phyloP scores from a whole-genome alignment of 192 early-diverging fungal species.

The Chytriomyces confervae region DNA sequence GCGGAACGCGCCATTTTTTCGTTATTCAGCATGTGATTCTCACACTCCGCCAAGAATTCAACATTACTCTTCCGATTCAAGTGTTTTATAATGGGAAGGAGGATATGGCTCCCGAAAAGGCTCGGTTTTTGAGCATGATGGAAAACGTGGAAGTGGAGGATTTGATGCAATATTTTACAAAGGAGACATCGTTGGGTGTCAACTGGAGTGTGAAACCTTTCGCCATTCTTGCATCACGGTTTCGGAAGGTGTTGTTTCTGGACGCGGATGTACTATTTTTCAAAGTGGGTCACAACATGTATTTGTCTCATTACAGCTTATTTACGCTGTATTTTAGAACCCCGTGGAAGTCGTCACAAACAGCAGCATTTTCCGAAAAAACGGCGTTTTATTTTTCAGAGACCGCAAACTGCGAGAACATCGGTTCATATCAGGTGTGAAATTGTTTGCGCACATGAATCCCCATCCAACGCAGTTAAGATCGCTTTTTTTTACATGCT shows the following conservation, averaged over 20 bases:
- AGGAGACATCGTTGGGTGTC: neutral
- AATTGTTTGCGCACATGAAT: neutral
- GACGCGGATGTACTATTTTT: constrained; percentile 24
- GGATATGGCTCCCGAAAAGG: neutral
- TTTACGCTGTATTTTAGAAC: neutral
- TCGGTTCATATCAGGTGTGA: neutral
- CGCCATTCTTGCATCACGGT: constrained; percentile 8
- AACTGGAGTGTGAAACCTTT: neutral
- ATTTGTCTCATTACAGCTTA: no score
- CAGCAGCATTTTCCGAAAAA: neutral
- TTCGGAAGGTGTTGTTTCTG: constrained; percentile 17
- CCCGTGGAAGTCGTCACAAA: neutral
- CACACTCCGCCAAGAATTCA: constrained; percentile 10
- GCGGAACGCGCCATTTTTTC: constrained; percentile 4
- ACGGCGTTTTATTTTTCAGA: constrained; percentile 6
- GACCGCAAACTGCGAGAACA: neutral
- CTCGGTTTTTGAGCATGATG: neutral
- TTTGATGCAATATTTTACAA: neutral
- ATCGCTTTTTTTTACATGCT: neutral
- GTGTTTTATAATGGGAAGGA: constrained; percentile 4
- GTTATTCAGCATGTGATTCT: constrained; percentile 6
- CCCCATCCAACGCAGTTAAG: neutral
- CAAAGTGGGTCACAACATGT: no score
- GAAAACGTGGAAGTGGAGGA: neutral
- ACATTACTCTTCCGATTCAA: constrained; percentile 2